Conservation (phyloP, 345 rosid genomes). For the Eucalyptus decipiens region DNA sequence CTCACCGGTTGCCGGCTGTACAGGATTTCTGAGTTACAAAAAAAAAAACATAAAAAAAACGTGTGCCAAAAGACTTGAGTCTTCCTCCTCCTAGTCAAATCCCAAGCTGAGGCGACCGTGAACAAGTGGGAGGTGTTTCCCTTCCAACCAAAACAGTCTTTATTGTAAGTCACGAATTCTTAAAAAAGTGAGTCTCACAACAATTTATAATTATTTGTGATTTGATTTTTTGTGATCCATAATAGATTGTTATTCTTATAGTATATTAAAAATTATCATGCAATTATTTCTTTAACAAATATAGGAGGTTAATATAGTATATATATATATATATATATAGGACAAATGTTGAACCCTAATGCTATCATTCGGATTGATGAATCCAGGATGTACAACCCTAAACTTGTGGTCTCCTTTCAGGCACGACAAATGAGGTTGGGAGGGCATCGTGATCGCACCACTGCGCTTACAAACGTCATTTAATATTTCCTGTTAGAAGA, state of each 20-base stretch:
- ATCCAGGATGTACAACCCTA: not conserved
- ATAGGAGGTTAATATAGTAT: not conserved
- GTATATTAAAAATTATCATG: no score
- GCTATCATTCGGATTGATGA: not conserved
- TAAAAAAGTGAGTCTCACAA: accelerated
- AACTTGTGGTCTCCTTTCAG: not conserved
- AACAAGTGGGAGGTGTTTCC: no score
- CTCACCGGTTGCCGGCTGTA: no score
- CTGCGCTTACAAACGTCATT: not conserved
- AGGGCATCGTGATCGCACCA: not conserved
- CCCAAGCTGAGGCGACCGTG: no score
- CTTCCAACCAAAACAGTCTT: no score
- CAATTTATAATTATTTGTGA: no score
- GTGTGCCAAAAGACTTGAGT: no score
- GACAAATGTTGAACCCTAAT: not conserved
- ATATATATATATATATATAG: not conserved
- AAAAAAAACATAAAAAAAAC: no score
- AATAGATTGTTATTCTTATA: no score
- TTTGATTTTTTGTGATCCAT: accelerated
- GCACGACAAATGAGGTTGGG: not conserved
- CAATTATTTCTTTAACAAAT: not conserved
- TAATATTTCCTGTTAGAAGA: not conserved
- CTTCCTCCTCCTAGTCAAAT: no score
- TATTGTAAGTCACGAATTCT: no score
- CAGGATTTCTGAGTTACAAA: no score